phyloP scores from a whole-genome alignment of 768 basidiomycete species.

The Pisolithus tinctorius region DNA sequence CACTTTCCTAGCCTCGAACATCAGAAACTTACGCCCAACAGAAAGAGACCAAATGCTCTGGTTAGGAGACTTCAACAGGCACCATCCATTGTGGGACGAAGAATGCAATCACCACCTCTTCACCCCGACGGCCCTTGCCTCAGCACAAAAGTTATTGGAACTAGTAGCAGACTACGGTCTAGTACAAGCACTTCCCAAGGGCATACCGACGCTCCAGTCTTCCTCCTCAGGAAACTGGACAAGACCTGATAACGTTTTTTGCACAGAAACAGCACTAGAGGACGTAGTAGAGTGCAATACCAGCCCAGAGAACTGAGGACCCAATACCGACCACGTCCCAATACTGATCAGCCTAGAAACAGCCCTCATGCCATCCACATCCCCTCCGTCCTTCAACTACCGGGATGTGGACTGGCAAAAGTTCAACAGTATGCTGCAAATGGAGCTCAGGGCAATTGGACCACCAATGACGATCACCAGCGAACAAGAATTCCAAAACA shows the following conservation, averaged over 20 bases:
- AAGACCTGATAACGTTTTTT: slow-evolving; percentile 5
- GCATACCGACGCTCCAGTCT: slow-evolving; percentile 29
- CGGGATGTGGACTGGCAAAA: too few relatives aligned
- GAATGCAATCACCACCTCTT: slow-evolving; percentile 17
- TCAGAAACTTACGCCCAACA: background rate
- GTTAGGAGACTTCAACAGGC: slow-evolving; percentile 27
- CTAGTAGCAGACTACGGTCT: slow-evolving; percentile 22
- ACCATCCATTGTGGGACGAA: slow-evolving; percentile 28
- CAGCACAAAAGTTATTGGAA: slow-evolving; percentile 21
- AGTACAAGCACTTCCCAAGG: slow-evolving; percentile 27
- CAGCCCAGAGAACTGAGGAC: too few relatives aligned
- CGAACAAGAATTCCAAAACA: slow-evolving; percentile 11
- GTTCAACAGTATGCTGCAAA: too few relatives aligned
- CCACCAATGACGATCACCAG: background rate
- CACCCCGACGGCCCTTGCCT: slow-evolving; percentile 5
- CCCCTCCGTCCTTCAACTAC: too few relatives aligned
- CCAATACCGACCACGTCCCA: too few relatives aligned
- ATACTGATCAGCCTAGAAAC: too few relatives aligned
- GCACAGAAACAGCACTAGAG: too few relatives aligned
- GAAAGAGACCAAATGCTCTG: slow-evolving; percentile 10
- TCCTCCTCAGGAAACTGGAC: slow-evolving; percentile 24
- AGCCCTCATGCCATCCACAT: too few relatives aligned
- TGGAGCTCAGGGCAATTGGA: background rate
- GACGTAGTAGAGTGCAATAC: too few relatives aligned
- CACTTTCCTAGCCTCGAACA: background rate